Evolutionary conservation across 2,329 filamentous ascomycete genomes (phyloP), one percentile per base, ranked within the genome.

Genomic region (Aspergillus brunneoviolaceus): DNA sequence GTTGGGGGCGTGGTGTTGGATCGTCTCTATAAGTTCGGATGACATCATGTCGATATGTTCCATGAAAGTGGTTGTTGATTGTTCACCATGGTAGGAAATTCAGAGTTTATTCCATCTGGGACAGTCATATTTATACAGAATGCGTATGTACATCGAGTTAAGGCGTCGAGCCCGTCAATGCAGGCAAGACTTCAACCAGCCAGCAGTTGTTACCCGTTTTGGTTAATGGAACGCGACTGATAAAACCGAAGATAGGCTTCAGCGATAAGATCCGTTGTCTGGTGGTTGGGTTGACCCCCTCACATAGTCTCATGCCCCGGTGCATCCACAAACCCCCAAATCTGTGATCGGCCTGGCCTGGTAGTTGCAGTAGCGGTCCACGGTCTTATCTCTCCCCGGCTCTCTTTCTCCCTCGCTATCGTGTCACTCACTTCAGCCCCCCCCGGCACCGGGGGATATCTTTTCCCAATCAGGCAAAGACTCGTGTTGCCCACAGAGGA

Each of bases 391-490:
- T 33, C 29, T 31, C 7, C 27, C 27, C 27, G 27, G 10, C 2
- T 29, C 27, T 29, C 27, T 0, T 9, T 29, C 27, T 29, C 27
- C 27, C 27, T 29, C 9, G 10, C 23, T 42, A 52, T 51, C 21
- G n/a, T 27, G 42, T 52, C 23, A 19, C 47, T 52, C n/a, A 19
- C 47, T 39, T 57, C 52, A 14, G 7, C 27, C 6, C 23, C 21
- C 21, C 3, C 23, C 3, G 23, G 23, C 50, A 19, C 33, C 42
- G 56, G 58, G 61, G 75, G 75, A 77, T 71, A 64, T 74, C 67
- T 75, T 77, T 66, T 65, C 74, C 72, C 11, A 49, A 69, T 75
- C 64, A 60, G 74, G 73, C 69, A 75, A 73, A 65, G 67, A 59
- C 54, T n/a, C 50, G 61, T 63, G 57, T 57, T 49, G 50, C 55